A percentile compares a stretch with the other conserved stretches of the same genome.
Conservation (phyloP, 805 yeast genomes). For the Myxozyma monticola region DNA sequence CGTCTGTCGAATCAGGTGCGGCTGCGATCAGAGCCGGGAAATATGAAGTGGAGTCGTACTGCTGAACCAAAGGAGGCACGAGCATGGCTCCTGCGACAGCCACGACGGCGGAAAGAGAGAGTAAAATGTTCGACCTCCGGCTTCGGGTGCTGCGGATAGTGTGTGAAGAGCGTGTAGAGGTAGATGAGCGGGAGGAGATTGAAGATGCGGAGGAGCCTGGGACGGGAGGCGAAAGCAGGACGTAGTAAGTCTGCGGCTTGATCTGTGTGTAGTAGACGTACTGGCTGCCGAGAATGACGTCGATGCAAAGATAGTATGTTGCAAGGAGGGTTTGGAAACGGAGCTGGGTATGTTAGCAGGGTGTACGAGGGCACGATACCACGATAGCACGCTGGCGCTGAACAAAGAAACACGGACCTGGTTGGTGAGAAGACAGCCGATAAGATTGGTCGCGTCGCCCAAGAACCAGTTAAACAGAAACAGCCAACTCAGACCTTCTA, state of each 20-base stretch:
- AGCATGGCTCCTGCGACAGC: conserved; percentile 28
- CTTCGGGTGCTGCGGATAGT: conserved; percentile 19
- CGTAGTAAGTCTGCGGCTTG: conserved; percentile 22
- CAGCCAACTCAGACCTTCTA: conserved; percentile 64
- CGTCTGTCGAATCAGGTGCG: not conserved
- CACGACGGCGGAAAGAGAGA: conserved; percentile 26
- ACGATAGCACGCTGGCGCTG: too few relatives aligned
- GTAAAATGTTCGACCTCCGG: conserved; percentile 24
- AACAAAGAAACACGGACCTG: conserved; percentile 43
- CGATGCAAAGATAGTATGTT: conserved; percentile 70
- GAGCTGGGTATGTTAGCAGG: conserved; percentile 38
- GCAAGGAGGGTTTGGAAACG: conserved; percentile 79
- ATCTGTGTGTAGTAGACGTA: conserved; percentile 62
- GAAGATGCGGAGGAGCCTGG: conserved; percentile 20
- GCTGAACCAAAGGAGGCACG: conserved; percentile 10
- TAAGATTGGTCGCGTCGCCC: conserved; percentile 60
- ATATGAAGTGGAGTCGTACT: not conserved
- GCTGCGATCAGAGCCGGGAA: not conserved
- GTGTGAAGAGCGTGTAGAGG: conserved; percentile 14
- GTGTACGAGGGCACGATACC: not conserved
- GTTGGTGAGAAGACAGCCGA: conserved; percentile 72
- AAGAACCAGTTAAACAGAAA: conserved; percentile 64
- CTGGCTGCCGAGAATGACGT: conserved; percentile 65
- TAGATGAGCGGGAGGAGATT: conserved; percentile 3
- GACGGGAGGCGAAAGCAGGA: conserved; percentile 23